Conservation (phyloP, 768 basidiomycete species). For the Pulveroboletus frians region DNA sequence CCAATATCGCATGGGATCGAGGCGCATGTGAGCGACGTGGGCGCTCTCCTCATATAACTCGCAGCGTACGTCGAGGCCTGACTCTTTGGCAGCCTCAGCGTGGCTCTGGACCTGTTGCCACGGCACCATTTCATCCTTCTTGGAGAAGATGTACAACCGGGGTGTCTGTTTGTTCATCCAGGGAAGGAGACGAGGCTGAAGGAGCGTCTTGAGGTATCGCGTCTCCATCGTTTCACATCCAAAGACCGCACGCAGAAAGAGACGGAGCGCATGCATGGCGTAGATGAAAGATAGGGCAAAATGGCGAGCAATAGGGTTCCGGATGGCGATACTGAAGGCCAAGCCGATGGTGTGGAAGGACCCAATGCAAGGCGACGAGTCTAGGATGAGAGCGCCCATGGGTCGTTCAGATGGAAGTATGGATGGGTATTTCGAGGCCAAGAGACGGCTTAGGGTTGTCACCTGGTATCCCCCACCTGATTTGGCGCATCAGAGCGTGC, state of each 20-base stretch:
- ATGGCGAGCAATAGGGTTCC: constrained; percentile 17
- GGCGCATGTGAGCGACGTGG: constrained; percentile 33
- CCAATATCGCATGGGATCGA: constrained; percentile 29
- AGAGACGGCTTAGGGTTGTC: constrained; percentile 12
- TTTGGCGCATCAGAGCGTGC: neutral
- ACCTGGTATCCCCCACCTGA: constrained; percentile 24
- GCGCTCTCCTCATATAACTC: constrained; percentile 32
- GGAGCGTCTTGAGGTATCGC: constrained; percentile 9
- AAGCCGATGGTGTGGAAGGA: constrained; percentile 13
- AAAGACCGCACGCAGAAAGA: constrained; percentile 10
- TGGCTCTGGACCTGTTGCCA: constrained; percentile 26
- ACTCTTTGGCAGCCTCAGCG: constrained; percentile 17
- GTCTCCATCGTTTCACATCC: constrained; percentile 12
- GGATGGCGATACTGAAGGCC: constrained; percentile 20
- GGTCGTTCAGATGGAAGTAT: neutral
- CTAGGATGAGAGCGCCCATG: constrained; percentile 18
- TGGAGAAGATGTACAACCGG: constrained; percentile 34
- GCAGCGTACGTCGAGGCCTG: constrained; percentile 23
- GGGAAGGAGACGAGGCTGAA: constrained; percentile 26
- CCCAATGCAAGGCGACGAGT: constrained; percentile 18
- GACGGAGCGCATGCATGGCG: constrained; percentile 8
- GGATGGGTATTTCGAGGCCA: constrained; percentile 17
- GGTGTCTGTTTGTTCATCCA: constrained; percentile 31
- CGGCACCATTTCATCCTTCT: constrained; percentile 28
- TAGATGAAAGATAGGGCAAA: constrained; percentile 13